These are phyloP conservation scores for Corylus avellana DNA, from an alignment of 306 rosid species.

Conservation along the genomic window DNA sequence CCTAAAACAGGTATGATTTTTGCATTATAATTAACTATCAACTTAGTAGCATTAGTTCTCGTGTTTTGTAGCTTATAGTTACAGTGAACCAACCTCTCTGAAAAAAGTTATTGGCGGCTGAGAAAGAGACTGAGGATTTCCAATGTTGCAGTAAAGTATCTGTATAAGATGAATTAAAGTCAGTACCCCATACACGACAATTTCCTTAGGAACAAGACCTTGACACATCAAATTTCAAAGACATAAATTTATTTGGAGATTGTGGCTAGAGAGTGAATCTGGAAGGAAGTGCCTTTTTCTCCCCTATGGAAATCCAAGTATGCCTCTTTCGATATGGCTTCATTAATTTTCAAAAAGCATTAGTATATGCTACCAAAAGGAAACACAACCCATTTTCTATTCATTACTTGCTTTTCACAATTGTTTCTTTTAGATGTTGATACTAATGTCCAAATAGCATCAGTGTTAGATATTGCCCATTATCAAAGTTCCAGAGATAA, in stretches of 20 bases:
- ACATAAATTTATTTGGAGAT: background rate
- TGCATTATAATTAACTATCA: constrained; percentile 13
- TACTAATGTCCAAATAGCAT: background rate
- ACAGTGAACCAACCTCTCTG: constrained; percentile 77
- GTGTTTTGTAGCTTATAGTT: constrained; percentile 18
- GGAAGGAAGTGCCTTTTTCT: background rate
- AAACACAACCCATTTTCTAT: background rate
- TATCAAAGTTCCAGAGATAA: background rate
- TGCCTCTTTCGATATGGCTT: background rate
- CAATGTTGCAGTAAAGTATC: constrained; percentile 94
- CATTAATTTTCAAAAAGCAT: background rate
- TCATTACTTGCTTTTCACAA: background rate
- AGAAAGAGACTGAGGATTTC: constrained; percentile 95
- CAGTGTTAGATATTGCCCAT: background rate
- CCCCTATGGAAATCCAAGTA: background rate
- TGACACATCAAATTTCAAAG: background rate
- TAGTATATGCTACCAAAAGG: background rate
- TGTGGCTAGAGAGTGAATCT: background rate
- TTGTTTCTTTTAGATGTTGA: background rate
- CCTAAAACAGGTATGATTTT: constrained; percentile 47
- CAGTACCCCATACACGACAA: background rate
- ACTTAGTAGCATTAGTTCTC: background rate
- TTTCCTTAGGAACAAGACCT: constrained; percentile 2
- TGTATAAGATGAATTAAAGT: constrained; percentile 31
- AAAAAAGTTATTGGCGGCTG: constrained; percentile 83